Evolutionary conservation across 371 early-diverging fungal genomes (phyloP).

Genomic region (Dichotomocladium elegans): DNA sequence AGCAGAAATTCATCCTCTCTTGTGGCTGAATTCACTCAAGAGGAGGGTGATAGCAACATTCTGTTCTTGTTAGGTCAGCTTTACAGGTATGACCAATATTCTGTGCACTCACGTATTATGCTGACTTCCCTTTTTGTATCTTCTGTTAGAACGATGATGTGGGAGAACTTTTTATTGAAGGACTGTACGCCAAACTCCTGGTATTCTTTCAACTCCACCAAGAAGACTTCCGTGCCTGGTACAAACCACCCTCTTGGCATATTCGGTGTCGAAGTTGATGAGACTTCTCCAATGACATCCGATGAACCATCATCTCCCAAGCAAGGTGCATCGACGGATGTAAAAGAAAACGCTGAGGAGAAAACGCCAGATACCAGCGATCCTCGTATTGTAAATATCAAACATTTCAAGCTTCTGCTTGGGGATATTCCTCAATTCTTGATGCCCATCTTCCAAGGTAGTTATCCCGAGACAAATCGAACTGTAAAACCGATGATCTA

Average conservation of each 20-base stretch:
- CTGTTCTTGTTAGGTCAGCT: slow-evolving; percentile 59
- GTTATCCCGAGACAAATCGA: background rate
- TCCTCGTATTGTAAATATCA: slow-evolving; percentile 64
- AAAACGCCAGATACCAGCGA: slow-evolving; percentile 46
- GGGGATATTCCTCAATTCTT: slow-evolving; percentile 65
- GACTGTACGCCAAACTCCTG: slow-evolving; percentile 64
- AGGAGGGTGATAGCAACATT: slow-evolving; percentile 47
- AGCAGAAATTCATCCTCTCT: slow-evolving; percentile 61
- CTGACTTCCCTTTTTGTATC: too few relatives aligned
- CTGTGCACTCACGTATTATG: background rate
- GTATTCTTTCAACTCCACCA: slow-evolving; percentile 47
- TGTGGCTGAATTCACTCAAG: slow-evolving; percentile 56
- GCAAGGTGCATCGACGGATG: background rate
- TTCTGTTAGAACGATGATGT: slow-evolving; percentile 57
- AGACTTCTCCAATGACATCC: slow-evolving; percentile 7
- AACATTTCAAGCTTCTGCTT: slow-evolving; percentile 61
- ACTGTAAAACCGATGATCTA: background rate
- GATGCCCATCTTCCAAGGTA: slow-evolving; percentile 68
- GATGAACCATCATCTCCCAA: slow-evolving; percentile 10
- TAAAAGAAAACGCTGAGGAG: slow-evolving; percentile 21
- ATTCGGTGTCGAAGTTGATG: slow-evolving; percentile 16
- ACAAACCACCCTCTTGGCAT: slow-evolving; percentile 40
- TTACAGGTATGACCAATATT: slow-evolving; percentile 43
- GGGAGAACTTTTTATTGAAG: slow-evolving; percentile 65
- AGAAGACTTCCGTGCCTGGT: slow-evolving; percentile 14